Conservation (phyloP, 345 rosid genomes). For the Citrus trifoliata region DNA sequence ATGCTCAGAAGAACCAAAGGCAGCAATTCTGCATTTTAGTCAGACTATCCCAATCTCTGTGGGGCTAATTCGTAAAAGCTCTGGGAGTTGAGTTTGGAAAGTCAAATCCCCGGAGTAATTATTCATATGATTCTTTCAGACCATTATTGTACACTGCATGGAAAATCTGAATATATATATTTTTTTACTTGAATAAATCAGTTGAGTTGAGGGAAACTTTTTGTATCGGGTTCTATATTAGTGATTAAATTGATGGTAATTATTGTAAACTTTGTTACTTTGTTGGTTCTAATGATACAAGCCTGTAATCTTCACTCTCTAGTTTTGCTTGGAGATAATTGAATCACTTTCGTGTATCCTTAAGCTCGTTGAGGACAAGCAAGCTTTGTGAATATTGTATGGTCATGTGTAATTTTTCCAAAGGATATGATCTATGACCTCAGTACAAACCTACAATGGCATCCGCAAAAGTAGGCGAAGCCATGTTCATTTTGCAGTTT, state of each 20-base stretch:
- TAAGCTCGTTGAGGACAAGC: neutral
- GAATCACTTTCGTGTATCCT: neutral
- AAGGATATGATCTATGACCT: neutral
- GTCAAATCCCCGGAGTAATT: neutral
- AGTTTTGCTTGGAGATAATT: neutral
- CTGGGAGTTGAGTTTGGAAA: neutral
- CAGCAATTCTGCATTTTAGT: constrained; percentile 40
- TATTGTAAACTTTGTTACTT: neutral
- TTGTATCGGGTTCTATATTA: neutral
- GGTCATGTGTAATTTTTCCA: neutral
- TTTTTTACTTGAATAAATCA: neutral
- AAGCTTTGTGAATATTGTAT: neutral
- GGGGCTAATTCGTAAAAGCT: neutral
- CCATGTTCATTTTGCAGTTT: too few species aligned
- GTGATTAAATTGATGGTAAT: neutral
- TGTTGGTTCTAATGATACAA: neutral
- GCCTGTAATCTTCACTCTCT: neutral
- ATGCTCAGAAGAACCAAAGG: constrained; percentile 37
- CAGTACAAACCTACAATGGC: neutral
- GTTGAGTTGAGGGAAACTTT: constrained; percentile 3
- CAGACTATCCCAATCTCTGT: neutral
- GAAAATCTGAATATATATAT: neutral
- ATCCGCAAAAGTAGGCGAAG: too few species aligned
- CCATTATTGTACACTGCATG: neutral
- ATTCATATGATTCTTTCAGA: constrained; percentile 2